phyloP scores from a whole-genome alignment of 371 early-diverging fungal species.

The Apophysomyces trapeziformis region DNA sequence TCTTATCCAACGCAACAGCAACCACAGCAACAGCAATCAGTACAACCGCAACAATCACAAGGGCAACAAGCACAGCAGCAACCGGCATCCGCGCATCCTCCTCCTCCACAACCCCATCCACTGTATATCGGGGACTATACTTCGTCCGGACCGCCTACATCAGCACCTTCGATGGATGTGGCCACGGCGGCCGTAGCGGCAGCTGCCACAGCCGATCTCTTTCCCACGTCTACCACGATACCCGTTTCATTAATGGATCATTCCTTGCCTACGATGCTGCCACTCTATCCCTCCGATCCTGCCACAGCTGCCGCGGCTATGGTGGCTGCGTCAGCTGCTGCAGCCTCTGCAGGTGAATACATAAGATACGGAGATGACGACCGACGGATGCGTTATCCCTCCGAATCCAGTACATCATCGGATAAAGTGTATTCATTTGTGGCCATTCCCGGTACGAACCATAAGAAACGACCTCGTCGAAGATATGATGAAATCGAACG shows the following conservation, averaged over 20 bases:
- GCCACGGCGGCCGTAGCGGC: constrained; percentile 24
- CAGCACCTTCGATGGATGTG: constrained; percentile 22
- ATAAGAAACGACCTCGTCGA: constrained; percentile 70
- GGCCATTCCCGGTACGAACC: constrained; percentile 62
- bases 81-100: background rate
- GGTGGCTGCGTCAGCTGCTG: constrained; percentile 6
- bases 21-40: background rate
- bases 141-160: background rate
- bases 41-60: background rate
- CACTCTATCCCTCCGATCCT: constrained; percentile 6
- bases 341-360: constrained; percentile 16
- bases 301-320: background rate
- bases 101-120: background rate
- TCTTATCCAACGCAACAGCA: background rate
- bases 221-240: background rate
- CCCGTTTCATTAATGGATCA: constrained; percentile 4
- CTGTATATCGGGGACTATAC: background rate
- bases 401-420: constrained; percentile 38
- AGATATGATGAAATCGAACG: constrained; percentile 75
- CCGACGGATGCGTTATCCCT: constrained; percentile 35
- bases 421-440: constrained; percentile 70
- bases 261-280: constrained; percentile 3
- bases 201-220: constrained; percentile 19
- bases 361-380: constrained; percentile 13
- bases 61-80: background rate